Percentiles rank a stretch among this genome's conserved stretches.
Conservation (phyloP, 164 flowering plant species). For the Aristolochia contorta region DNA sequence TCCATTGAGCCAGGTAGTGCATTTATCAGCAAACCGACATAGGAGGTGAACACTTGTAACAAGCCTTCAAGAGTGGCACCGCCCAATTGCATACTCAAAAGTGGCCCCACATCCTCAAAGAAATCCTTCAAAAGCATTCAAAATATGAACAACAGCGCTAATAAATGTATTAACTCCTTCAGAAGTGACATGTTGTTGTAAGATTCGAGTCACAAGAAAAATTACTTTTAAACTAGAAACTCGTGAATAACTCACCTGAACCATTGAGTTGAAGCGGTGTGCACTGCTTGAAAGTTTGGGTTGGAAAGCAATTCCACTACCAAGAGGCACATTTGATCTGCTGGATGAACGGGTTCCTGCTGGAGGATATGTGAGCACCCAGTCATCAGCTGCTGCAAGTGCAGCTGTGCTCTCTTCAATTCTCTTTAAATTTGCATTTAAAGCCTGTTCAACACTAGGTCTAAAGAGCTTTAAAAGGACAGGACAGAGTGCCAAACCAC, state of each 20-base stretch:
- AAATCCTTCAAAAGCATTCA: constrained; percentile 49
- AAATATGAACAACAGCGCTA: not conserved
- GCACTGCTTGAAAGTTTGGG: constrained; percentile 87
- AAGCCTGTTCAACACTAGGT: constrained; percentile 92
- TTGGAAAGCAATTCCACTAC: constrained; percentile 34
- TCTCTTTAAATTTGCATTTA: constrained; percentile 72
- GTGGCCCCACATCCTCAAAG: constrained; percentile 96
- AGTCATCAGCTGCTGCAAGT: constrained; percentile 94
- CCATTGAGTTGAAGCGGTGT: constrained; percentile 85
- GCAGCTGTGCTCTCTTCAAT: constrained; percentile 95
- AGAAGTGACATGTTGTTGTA: not conserved
- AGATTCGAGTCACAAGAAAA: not conserved
- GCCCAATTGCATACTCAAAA: constrained; percentile 79
- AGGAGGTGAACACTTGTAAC: constrained; percentile 71
- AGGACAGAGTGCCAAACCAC: constrained; percentile 88
- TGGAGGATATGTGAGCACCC: constrained; percentile 70
- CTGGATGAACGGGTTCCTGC: constrained; percentile 44
- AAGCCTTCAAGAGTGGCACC: constrained; percentile 80
- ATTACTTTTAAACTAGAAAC: not conserved
- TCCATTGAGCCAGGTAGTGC: constrained; percentile 88
- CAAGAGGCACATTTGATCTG: constrained; percentile 33
- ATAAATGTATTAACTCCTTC: not conserved
- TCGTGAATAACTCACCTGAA: constrained; percentile 52
- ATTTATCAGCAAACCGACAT: constrained; percentile 65
- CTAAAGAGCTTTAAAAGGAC: constrained; percentile 73